These are phyloP conservation scores for Verbena officinalis DNA, from an alignment of 257 asterid genomes.

Conservation along the genomic window DNA sequence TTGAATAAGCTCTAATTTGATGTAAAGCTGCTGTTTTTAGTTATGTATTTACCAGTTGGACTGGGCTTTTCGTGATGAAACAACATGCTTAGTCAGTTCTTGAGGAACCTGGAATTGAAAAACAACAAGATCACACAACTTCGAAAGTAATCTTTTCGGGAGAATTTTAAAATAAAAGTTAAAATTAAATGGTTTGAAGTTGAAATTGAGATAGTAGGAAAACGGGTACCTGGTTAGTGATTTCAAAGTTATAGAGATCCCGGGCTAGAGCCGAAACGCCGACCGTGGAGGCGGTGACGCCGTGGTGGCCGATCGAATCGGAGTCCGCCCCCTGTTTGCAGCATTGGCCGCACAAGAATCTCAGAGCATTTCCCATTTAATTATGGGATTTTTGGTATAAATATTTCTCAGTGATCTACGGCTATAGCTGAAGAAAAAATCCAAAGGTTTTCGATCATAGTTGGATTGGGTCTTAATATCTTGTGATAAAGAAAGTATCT, in stretches of 20 bases:
- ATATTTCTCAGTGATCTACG: not conserved
- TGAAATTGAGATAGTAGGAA: not conserved
- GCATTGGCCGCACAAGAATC: constrained; percentile 60
- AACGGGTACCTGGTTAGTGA: constrained; percentile 67
- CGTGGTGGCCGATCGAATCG: constrained; percentile 63
- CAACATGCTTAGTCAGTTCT: constrained; percentile 71
- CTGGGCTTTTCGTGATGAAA: constrained; percentile 87
- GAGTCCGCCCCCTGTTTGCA: constrained; percentile 53
- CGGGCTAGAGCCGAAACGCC: constrained; percentile 80
- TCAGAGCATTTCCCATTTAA: constrained; percentile 85
- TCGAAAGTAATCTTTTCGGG: not conserved
- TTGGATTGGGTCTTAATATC: not conserved
- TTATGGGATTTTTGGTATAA: constrained; percentile 1
- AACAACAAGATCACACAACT: not conserved
- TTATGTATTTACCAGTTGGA: constrained; percentile 80
- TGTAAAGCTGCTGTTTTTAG: no score
- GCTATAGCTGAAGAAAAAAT: not conserved
- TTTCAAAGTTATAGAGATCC: constrained; percentile 85
- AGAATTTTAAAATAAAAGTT: not conserved
- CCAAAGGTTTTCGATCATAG: constrained; percentile 6
- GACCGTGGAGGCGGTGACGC: constrained; percentile 49
- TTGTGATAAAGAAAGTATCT: not conserved
- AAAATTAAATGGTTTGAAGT: not conserved
- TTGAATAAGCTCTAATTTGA: no score
- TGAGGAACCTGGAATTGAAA: constrained; percentile 67